These are phyloP conservation scores for Lachancea dasiensis DNA, from an alignment of 805 yeast genomes.

Conservation along the genomic window DNA sequence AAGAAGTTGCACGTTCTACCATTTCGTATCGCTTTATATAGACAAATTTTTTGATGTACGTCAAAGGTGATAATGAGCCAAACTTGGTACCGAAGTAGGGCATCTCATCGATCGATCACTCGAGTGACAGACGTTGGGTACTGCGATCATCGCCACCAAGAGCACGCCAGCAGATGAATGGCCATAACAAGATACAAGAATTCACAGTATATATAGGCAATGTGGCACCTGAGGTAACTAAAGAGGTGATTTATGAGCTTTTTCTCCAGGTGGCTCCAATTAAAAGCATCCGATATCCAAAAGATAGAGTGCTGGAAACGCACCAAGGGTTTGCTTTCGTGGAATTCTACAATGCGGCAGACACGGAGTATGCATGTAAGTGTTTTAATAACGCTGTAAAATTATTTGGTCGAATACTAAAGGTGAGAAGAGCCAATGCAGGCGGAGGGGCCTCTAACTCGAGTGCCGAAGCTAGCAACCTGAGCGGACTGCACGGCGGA, in stretches of 20 bases:
- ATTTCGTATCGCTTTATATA: background rate
- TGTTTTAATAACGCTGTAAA: slow-evolving; percentile 48
- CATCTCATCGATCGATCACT: too few relatives aligned
- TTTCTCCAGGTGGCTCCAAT: slow-evolving; percentile 83
- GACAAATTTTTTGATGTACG: too few relatives aligned
- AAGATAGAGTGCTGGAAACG: slow-evolving; percentile 59
- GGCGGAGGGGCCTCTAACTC: slow-evolving; percentile 15
- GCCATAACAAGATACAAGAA: slow-evolving; percentile 38
- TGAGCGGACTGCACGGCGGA: slow-evolving; percentile 40
- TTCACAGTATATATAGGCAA: slow-evolving; percentile 77
- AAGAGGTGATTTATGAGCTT: slow-evolving; percentile 68
- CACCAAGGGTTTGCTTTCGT: slow-evolving; percentile 90
- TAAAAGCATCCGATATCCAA: slow-evolving; percentile 63
- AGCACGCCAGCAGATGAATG: slow-evolving; percentile 38
- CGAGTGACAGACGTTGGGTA: too few relatives aligned
- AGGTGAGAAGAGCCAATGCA: slow-evolving; percentile 50
- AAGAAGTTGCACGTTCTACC: background rate
- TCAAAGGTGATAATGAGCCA: too few relatives aligned
- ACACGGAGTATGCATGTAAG: slow-evolving; percentile 63
- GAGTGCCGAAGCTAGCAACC: slow-evolving; percentile 13
- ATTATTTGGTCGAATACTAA: slow-evolving; percentile 55
- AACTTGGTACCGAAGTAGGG: too few relatives aligned
- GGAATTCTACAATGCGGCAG: slow-evolving; percentile 53
- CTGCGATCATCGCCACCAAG: too few relatives aligned
- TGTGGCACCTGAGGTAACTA: slow-evolving; percentile 69